phyloP scores from a whole-genome alignment of 768 basidiomycete genomes.

The Tricholoma bakamatsutake region DNA sequence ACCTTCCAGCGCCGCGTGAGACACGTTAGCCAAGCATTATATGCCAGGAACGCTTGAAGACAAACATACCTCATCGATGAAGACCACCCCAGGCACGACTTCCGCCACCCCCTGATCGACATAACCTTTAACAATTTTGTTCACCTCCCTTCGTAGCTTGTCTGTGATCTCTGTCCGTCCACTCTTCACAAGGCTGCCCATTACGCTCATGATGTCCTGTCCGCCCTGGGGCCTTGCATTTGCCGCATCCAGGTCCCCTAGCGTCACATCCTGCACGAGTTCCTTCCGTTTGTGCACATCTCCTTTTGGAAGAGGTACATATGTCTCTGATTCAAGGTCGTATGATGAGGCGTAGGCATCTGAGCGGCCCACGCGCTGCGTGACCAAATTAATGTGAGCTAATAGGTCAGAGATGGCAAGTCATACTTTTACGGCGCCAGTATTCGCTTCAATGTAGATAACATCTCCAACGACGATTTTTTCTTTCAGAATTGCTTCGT shows the following conservation, averaged over 20 bases:
- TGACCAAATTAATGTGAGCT: conserved; percentile 3
- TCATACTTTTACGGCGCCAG: conserved; percentile 88
- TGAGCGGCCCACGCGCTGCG: conserved; percentile 88
- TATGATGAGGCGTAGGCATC: conserved; percentile 97
- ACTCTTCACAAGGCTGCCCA: conserved; percentile 87
- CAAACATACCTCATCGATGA: conserved; percentile 88
- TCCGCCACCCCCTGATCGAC: conserved; percentile 99
- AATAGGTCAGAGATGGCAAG: background rate
- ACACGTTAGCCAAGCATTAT: conserved; percentile 4
- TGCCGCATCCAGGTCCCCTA: conserved; percentile 93
- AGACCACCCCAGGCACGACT: conserved; percentile 95
- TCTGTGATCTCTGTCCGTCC: conserved; percentile 96
- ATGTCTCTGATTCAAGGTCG: conserved; percentile 97
- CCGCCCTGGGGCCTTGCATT: conserved; percentile 95
- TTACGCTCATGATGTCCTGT: conserved; percentile 98
- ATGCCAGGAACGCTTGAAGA: background rate
- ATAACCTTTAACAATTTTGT: conserved; percentile 95
- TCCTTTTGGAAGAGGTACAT: conserved; percentile 79
- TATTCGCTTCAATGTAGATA: conserved; percentile 90
- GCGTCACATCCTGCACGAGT: conserved; percentile 23
- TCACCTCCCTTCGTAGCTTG: conserved; percentile 91
- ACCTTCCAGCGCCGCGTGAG: conserved; percentile 46
- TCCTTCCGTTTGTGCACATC: conserved; percentile 21
- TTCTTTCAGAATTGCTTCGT: conserved; percentile 96
- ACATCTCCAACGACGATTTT: conserved; percentile 96